phyloP scores from a whole-genome alignment of 768 basidiomycete genomes.

The Agaricus subrufescens region DNA sequence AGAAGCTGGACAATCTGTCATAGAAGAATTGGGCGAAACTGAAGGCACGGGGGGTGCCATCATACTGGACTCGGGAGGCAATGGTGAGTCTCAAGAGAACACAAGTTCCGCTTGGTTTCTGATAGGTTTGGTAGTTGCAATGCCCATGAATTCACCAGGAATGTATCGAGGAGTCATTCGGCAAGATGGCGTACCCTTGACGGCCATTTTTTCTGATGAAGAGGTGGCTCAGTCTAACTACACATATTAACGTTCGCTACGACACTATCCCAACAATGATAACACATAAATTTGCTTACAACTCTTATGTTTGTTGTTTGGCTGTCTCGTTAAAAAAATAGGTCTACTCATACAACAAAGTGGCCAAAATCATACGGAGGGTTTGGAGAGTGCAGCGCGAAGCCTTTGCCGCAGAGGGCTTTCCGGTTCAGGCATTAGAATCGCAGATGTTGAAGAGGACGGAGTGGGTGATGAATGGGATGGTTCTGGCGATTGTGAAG shows the following conservation, averaged over 20 bases:
- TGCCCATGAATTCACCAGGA: slow-evolving; percentile 71
- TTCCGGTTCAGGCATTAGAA: neutral
- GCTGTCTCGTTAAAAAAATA: neutral
- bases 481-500: slow-evolving; percentile 1
- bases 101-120: neutral
- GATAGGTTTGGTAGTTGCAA: slow-evolving; percentile 42
- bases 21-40: slow-evolving; percentile 51
- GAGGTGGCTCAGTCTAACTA: slow-evolving; percentile 20
- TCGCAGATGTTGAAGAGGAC: neutral
- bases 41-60: slow-evolving; percentile 76
- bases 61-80: slow-evolving; percentile 63
- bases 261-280: too few species aligned
- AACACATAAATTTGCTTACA: too few species aligned
- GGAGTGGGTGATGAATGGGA: neutral
- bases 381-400: slow-evolving; percentile 8
- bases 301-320: too few species aligned
- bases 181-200: slow-evolving; percentile 63
- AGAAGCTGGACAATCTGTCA: slow-evolving; percentile 48
- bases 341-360: slow-evolving; percentile 8
- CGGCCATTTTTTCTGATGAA: slow-evolving; percentile 77
- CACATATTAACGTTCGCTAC: neutral
- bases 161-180: slow-evolving; percentile 81
- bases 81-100: slow-evolving; percentile 38
- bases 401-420: slow-evolving; percentile 7
- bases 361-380: slow-evolving; percentile 8